Base-by-base conservation (phyloP, 345 rosid species). In the Euphorbia peplus region DNA sequence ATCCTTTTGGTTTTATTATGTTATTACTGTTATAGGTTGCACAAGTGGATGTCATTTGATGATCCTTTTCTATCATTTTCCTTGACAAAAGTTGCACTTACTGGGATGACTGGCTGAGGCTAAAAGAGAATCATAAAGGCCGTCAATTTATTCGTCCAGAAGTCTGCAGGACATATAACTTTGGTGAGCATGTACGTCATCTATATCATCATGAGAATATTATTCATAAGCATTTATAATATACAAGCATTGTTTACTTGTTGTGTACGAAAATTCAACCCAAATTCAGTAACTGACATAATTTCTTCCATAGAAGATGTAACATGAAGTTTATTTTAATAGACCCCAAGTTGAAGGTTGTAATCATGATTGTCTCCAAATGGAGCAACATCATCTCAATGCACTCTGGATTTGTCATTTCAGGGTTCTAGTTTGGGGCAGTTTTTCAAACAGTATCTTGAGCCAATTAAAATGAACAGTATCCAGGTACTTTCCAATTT, bases 31-130 rank as follows among this genome's bases (percentile, higher is more conserved):
- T 70, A 52, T 37, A 60, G 16, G 26, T 78, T 50, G 71, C 12
- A 62, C 51, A 46, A 39, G 65, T 51, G 55, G 44, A 28, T 60
- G 63, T 58, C 41, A 19, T 48, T 76, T 63, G 24, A 16, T 46
- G 56, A 22, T 57, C n/a, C 32, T 69, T 56, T 44, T 19, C 58
- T 25, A 71, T 22, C 54, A 60, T 75, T 73, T 84, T 86, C 83
- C 91, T 84, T 88, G 84, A 81, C 92, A 83, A 71, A 79, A 76
- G 60, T 50, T 74, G 71, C 83, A 95, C 99, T 86, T 95, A 90
- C 82, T 95, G 98, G 99, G 99, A 95, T 77, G 99, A 92, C 82
- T 95, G 98, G 99, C 83, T 95, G 87, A 87, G 98, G 73, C 72
- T 95, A 69, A 86, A 92, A 77, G 89, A 87, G 63, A 92, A 88